These are phyloP conservation scores for Tuber borchii DNA, from an alignment of 495 filamentous ascomycete genomes.

Conservation along the genomic window DNA sequence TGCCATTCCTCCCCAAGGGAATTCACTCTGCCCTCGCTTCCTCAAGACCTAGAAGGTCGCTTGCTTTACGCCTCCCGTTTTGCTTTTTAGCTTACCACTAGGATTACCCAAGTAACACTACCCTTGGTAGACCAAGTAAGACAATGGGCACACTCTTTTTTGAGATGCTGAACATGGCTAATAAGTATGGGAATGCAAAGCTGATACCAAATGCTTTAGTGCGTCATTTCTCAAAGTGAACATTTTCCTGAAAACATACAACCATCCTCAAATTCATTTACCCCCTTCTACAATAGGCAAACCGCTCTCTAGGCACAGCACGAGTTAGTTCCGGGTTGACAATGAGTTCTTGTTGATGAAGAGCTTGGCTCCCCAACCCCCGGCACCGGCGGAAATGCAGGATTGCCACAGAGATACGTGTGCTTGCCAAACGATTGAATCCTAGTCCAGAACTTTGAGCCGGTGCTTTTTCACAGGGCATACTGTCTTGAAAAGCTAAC, in stretches of 20 bases:
- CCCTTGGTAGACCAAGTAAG: neutral
- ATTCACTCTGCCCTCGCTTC: neutral
- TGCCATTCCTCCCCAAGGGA: neutral
- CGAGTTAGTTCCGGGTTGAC: neutral
- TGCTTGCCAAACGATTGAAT: neutral
- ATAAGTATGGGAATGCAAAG: neutral
- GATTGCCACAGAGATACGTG: neutral
- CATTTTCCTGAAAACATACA: neutral
- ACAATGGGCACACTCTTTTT: neutral
- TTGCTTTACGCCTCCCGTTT: neutral
- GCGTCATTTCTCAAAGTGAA: neutral
- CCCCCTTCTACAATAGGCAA: neutral
- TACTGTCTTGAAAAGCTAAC: neutral
- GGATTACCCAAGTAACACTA: neutral
- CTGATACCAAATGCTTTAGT: neutral
- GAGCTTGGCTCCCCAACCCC: neutral
- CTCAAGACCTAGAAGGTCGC: neutral
- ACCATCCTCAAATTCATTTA: neutral
- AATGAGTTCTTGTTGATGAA: neutral
- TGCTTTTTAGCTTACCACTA: neutral
- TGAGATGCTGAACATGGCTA: neutral
- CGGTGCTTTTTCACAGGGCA: neutral
- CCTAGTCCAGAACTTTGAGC: neutral
- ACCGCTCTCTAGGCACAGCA: neutral
- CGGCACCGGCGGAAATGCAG: neutral